Conservation (phyloP, 2,329 filamentous ascomycete species). For the Venturiaceae sp. region DNA sequence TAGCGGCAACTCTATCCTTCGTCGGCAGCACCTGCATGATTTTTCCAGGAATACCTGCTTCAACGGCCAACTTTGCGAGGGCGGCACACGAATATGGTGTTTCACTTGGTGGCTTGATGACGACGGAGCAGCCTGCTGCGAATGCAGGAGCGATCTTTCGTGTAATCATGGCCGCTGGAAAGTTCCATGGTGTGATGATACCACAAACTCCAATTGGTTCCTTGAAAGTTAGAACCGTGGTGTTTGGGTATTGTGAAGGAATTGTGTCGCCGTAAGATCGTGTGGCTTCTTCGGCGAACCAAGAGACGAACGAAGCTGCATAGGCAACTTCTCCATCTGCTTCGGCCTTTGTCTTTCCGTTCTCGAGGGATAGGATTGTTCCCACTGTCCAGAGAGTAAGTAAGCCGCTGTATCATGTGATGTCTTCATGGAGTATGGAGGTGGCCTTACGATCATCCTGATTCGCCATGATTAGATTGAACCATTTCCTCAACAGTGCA, state of each 20-base stretch:
- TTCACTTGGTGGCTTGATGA: constrained; percentile 9
- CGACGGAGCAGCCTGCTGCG: constrained; percentile 9
- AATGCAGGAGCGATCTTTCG: constrained; percentile 17
- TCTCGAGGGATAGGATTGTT: constrained; percentile 20
- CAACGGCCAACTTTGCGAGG: constrained; percentile 7
- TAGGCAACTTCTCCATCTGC: constrained; percentile 21
- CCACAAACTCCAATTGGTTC: constrained; percentile 29
- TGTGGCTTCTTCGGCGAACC: constrained; percentile 20
- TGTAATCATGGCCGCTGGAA: constrained; percentile 20
- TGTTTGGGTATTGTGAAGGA: constrained; percentile 6
- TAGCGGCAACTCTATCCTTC: constrained; percentile 6
- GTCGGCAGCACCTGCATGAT: constrained; percentile 7
- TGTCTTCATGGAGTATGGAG: neutral
- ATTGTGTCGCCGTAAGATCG: constrained; percentile 10
- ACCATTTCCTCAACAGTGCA: constrained; percentile 18
- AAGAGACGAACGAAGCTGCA: constrained; percentile 19
- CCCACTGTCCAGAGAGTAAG: constrained; percentile 11
- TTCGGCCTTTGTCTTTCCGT: constrained; percentile 21
- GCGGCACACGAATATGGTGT: constrained; percentile 7
- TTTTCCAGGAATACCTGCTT: constrained; percentile 8
- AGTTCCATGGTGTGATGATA: constrained; percentile 11
- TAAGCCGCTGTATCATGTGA: neutral
- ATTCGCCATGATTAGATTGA: constrained; percentile 18
- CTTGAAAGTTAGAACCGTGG: constrained; percentile 10
- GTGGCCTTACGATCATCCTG: constrained; percentile 14